Evolutionary conservation across 257 asterid species (phyloP).

Genomic region (Ajuga chamaepitys): DNA sequence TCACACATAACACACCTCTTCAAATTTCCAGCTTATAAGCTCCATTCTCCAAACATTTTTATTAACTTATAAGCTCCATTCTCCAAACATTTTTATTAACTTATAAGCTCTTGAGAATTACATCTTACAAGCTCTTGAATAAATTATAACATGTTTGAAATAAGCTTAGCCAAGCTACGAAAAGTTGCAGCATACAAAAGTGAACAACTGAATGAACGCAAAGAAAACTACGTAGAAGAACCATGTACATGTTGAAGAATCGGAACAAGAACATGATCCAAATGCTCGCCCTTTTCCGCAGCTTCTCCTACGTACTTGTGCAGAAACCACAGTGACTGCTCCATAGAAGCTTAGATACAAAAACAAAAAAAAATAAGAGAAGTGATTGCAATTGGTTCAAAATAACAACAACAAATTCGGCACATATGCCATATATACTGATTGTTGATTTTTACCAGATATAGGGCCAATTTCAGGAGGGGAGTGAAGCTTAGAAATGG

Average conservation of each 20-base stretch:
- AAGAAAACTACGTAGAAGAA: not conserved
- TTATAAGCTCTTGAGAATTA: no score
- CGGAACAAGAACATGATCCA: conserved; percentile 84
- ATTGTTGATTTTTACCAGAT: conserved; percentile 23
- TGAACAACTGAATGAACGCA: not conserved
- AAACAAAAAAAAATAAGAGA: not conserved
- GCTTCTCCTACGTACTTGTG: conserved; percentile 66
- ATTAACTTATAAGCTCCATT: no score
- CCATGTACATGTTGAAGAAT: conserved; percentile 65
- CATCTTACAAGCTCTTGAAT: no score
- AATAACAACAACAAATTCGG: no score
- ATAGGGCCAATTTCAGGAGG: conserved; percentile 46
- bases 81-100: no score
- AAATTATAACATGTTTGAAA: no score
- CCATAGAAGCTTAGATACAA: conserved; percentile 56
- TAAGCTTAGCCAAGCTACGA: no score
- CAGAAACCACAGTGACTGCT: conserved; percentile 82
- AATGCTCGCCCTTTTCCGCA: conserved; percentile 38
- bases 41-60: no score
- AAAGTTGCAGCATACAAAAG: not conserved
- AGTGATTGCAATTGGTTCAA: not conserved
- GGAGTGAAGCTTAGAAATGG: conserved; percentile 50
- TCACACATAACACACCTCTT: no score
- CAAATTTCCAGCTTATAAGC: no score
- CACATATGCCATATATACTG: no score